These are phyloP conservation scores for Ampelomyces quisqualis DNA, from an alignment of 2,329 filamentous ascomycete species.

Conservation along the genomic window DNA sequence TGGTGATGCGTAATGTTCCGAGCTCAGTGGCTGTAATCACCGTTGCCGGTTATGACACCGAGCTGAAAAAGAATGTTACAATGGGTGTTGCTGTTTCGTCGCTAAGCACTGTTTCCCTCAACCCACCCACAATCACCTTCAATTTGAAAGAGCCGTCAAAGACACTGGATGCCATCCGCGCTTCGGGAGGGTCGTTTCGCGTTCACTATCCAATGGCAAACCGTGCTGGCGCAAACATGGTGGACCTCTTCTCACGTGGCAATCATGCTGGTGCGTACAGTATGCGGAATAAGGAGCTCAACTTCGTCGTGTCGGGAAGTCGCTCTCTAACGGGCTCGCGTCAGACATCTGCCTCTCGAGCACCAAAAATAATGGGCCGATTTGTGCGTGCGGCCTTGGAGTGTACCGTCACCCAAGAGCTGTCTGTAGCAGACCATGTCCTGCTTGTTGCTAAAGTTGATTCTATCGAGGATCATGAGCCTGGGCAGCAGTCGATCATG, in stretches of 20 bases:
- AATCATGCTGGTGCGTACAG: slow-evolving; percentile 28
- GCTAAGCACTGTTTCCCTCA: slow-evolving; percentile 59
- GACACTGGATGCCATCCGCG: slow-evolving; percentile 57
- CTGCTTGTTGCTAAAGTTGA: slow-evolving; percentile 50
- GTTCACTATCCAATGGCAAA: slow-evolving; percentile 52
- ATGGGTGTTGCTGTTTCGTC: slow-evolving; percentile 60
- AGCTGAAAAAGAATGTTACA: slow-evolving; percentile 16
- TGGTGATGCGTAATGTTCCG: slow-evolving; percentile 57
- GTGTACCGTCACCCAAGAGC: slow-evolving; percentile 40
- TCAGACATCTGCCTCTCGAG: slow-evolving; percentile 5
- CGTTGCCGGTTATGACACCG: slow-evolving; percentile 4
- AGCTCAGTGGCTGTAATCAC: slow-evolving; percentile 53
- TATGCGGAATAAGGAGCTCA: slow-evolving; percentile 12
- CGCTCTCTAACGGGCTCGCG: background rate
- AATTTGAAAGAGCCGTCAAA: slow-evolving; percentile 60
- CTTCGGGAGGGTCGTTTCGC: slow-evolving; percentile 45
- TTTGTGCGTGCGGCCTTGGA: slow-evolving; percentile 32
- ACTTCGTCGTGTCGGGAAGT: slow-evolving; percentile 9
- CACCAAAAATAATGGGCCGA: slow-evolving; percentile 19
- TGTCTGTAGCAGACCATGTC: slow-evolving; percentile 50
- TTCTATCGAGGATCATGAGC: slow-evolving; percentile 7
- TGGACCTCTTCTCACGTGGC: slow-evolving; percentile 33
- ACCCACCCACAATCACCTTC: slow-evolving; percentile 62
- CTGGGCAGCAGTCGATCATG: slow-evolving; percentile 15
- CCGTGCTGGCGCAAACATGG: slow-evolving; percentile 29